These are phyloP conservation scores for Ganoderma lucidum DNA, from an alignment of 1,284 basidiomycete genomes.

Conservation along the genomic window DNA sequence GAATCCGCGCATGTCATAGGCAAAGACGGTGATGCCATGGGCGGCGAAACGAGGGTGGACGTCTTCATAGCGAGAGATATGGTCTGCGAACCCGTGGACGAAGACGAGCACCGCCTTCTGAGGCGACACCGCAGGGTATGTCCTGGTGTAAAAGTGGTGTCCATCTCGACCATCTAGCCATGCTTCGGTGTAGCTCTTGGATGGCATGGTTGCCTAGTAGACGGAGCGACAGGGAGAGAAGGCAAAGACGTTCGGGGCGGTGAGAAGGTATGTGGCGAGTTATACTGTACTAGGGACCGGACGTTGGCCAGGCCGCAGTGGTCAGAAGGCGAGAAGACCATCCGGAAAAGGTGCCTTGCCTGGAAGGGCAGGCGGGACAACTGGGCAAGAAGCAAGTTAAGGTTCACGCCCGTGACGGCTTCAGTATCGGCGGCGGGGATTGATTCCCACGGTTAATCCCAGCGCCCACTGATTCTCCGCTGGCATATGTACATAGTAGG, in stretches of 20 bases:
- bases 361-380: neutral
- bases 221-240: neutral
- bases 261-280: neutral
- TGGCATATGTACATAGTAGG: neutral
- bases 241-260: neutral
- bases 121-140: slow-evolving; percentile 48
- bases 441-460: neutral
- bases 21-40: slow-evolving; percentile 70
- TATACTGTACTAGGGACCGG: neutral
- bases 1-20: slow-evolving; percentile 89
- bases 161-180: neutral
- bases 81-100: slow-evolving; percentile 87
- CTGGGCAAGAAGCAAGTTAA: neutral
- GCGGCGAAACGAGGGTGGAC: slow-evolving; percentile 68
- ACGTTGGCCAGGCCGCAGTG: neutral
- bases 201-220: neutral
- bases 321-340: neutral
- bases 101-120: slow-evolving; percentile 78
- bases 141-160: slow-evolving; percentile 49
- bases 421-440: neutral
- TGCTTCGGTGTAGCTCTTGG: neutral
- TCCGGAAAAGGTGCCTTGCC: neutral
- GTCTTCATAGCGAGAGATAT: slow-evolving; percentile 75
- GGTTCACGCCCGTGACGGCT: neutral
- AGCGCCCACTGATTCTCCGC: neutral